phyloP scores from a whole-genome alignment of 78 protist genomes.

The Guillardia theta region DNA sequence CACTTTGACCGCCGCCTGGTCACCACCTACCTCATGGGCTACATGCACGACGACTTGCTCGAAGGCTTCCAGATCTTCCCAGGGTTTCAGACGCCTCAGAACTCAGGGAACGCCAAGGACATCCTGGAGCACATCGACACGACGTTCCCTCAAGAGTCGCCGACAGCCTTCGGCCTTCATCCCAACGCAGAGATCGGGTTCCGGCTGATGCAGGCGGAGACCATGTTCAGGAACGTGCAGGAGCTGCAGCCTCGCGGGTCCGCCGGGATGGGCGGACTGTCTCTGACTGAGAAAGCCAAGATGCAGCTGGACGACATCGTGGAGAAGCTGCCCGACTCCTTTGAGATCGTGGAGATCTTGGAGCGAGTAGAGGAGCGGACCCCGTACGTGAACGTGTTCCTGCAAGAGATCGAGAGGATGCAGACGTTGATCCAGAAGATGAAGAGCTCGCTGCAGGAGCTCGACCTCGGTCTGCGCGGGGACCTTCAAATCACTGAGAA shows the following conservation, averaged over 20 bases:
- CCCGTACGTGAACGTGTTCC: constrained; percentile 66
- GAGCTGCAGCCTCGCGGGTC: constrained; percentile 71
- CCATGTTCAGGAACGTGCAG: constrained; percentile 62
- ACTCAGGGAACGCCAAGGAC: constrained; percentile 46
- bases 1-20: constrained; percentile 81
- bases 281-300: constrained; percentile 49
- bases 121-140: constrained; percentile 70
- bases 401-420: constrained; percentile 86
- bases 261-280: constrained; percentile 41
- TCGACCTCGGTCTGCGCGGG: constrained; percentile 70
- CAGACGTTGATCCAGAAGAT: constrained; percentile 60
- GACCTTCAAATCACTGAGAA: constrained; percentile 73
- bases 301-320: constrained; percentile 42
- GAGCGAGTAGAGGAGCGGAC: constrained; percentile 52
- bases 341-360: constrained; percentile 50
- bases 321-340: constrained; percentile 48
- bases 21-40: constrained; percentile 65
- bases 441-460: constrained; percentile 63
- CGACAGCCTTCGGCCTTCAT: constrained; percentile 83
- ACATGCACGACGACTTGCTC: constrained; percentile 60
- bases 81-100: constrained; percentile 52
- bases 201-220: constrained; percentile 62
- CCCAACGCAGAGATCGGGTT: constrained; percentile 88
- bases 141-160: constrained; percentile 76
- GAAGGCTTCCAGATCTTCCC: constrained; percentile 71